These are phyloP conservation scores for Psilocybe mexicana DNA, from an alignment of 1,284 basidiomycete species.

Conservation along the genomic window DNA sequence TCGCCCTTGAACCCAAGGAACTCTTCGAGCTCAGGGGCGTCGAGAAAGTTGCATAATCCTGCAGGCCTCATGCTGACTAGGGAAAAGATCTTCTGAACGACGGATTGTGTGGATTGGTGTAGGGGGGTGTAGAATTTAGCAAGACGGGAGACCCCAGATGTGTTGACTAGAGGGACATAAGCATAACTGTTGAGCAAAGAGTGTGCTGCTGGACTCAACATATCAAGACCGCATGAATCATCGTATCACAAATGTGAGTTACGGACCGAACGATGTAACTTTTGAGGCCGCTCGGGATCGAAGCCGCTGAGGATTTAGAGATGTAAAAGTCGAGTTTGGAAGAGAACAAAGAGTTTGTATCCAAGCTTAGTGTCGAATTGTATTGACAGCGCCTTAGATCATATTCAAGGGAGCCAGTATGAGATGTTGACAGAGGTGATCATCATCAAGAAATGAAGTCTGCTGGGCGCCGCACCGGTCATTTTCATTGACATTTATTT, in stretches of 20 bases:
- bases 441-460: background rate
- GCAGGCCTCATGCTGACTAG: slow-evolving; percentile 77
- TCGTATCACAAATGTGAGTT: slow-evolving; percentile 30
- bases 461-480: background rate
- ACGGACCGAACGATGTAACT: background rate
- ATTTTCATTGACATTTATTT: slow-evolving; percentile 1
- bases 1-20: slow-evolving; percentile 63
- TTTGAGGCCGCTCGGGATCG: background rate
- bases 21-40: slow-evolving; percentile 86
- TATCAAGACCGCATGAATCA: slow-evolving; percentile 78
- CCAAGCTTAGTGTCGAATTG: too few species aligned
- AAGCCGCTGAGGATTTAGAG: too few species aligned
- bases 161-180: slow-evolving; percentile 65
- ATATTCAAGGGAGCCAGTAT: background rate
- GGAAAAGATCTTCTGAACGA: slow-evolving; percentile 84
- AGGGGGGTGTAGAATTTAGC: slow-evolving; percentile 95
- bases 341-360: too few species aligned
- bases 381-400: background rate
- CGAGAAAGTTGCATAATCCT: slow-evolving; percentile 89
- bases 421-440: background rate
- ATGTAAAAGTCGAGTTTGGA: too few species aligned
- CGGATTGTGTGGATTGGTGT: slow-evolving; percentile 70
- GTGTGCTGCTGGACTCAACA: slow-evolving; percentile 34
- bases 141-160: slow-evolving; percentile 85
- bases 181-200: background rate